Conservation (phyloP, 73 alveolate species). For the Paraurostyla sp. region DNA sequence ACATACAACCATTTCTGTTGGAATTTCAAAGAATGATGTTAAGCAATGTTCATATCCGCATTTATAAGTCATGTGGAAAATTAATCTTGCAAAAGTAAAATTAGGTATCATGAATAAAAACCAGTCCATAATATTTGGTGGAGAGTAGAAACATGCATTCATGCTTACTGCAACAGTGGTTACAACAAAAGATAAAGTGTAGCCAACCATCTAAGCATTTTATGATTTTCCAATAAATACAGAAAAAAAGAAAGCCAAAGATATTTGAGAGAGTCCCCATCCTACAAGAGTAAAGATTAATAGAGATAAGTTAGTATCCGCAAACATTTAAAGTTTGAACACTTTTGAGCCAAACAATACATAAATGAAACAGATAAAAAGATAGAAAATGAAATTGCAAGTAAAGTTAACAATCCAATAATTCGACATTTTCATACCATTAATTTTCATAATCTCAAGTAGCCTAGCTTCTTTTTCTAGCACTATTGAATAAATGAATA, state of each 20-base stretch:
- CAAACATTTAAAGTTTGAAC: constrained; percentile 84
- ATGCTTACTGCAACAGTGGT: constrained; percentile 85
- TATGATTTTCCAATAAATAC: constrained; percentile 93
- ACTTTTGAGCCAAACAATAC: constrained; percentile 81
- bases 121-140: constrained; percentile 90
- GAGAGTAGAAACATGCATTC: constrained; percentile 88
- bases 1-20: constrained; percentile 85
- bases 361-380: constrained; percentile 80
- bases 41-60: constrained; percentile 95
- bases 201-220: constrained; percentile 95
- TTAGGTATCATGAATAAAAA: constrained; percentile 70
- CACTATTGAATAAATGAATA: constrained; percentile 94
- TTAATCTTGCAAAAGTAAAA: constrained; percentile 89
- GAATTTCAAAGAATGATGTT: constrained; percentile 69
- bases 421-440: constrained; percentile 96
- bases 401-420: constrained; percentile 93
- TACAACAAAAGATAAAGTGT: constrained; percentile 90
- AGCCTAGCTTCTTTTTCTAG: constrained; percentile 97
- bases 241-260: constrained; percentile 95
- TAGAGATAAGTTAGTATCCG: constrained; percentile 83
- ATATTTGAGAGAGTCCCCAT: constrained; percentile 97
- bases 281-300: constrained; percentile 82
- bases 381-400: constrained; percentile 80
- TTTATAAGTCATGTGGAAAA: constrained; percentile 84
- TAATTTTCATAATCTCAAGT: constrained; percentile 97